Base-by-base conservation (phyloP, 2,329 filamentous ascomycete genomes). In the Ceratocystis huliohia region DNA sequence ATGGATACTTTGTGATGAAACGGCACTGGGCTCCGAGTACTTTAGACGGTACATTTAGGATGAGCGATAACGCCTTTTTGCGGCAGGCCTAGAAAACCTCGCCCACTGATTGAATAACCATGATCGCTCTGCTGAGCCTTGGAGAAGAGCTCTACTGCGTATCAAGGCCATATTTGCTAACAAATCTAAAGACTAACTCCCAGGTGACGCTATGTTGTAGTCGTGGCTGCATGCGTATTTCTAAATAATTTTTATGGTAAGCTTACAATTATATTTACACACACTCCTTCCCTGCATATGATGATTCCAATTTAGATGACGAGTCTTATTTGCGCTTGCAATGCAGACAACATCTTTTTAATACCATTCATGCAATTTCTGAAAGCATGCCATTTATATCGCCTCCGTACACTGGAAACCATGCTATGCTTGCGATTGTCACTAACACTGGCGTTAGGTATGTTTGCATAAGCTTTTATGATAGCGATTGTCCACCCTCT, bases 11-110 rank as follows among this genome's bases (percentile, higher is more conserved):
- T 72, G 84, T 89, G 89, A 93, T 91, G 89, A 91, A 88, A 82
- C 78, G 89, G 91, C 91, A 96, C 91, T 96, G 91, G 91, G 91
- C 91, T 93, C 91, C 88, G 91, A 95, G 76, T 71, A 74, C 75
- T 77, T 74, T 75, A 77, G 74, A 66, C 67, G 69, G 70, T 57
- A 66, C 69, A 69, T 76, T 72, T 74, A 75, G 77, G 80, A 85
- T 85, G 91, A 91, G 91, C 81, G 89, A 91, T 85, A 84, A 68
- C 88, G 84, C 90, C 91, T 89, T 78, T 83, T 89, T 89, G 90
- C 78, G 91, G 89, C 91, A 96, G 91, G 91, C 91, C 90, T 96
- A 95, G 91, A 95, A 96, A 96, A 96, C 92, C 91, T 96, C 86
- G 91, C 89, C 91, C 89, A 93, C 91, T 96, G 91, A 96, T 78